These are phyloP conservation scores for Rhododendron vialii DNA, from an alignment of 148 eudicot genomes.

Conservation along the genomic window DNA sequence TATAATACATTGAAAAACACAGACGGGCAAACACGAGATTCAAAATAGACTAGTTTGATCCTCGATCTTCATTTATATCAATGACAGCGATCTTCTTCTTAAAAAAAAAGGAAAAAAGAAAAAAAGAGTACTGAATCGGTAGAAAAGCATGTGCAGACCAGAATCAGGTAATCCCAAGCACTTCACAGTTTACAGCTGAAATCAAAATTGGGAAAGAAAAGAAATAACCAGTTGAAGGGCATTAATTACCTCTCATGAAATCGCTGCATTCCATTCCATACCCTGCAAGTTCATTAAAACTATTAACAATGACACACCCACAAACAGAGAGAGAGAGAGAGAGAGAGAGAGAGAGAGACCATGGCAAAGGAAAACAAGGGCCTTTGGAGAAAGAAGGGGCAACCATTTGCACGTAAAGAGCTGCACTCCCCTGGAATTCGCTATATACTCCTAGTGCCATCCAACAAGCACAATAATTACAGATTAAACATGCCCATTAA, in stretches of 20 bases:
- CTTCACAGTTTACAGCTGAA: not conserved
- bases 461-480: not conserved
- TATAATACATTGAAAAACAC: too few species aligned
- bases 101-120: too few species aligned
- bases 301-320: not conserved
- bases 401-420: conserved; percentile 97
- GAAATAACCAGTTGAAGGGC: conserved; percentile 1
- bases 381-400: conserved; percentile 85
- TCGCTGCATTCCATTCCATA: conserved; percentile 99
- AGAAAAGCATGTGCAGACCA: not conserved
- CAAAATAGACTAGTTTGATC: too few species aligned
- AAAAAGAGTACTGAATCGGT: not conserved
- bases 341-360: conserved; percentile 39
- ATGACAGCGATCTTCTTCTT: too few species aligned
- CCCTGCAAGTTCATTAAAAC: conserved; percentile 48
- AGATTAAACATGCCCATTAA: not conserved
- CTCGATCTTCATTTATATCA: too few species aligned
- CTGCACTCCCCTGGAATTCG: conserved; percentile 76
- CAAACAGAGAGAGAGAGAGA: not conserved
- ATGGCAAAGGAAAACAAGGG: conserved; percentile 98
- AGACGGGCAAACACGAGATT: too few species aligned
- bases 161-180: not conserved
- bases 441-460: conserved; percentile 51
- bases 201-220: not conserved
- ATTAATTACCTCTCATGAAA: conserved; percentile 87